A percentile compares a stretch with the other conserved stretches of the same genome.
Evolutionary conservation across 805 yeast species (phyloP).

Genomic region (Candida manassasensis): DNA sequence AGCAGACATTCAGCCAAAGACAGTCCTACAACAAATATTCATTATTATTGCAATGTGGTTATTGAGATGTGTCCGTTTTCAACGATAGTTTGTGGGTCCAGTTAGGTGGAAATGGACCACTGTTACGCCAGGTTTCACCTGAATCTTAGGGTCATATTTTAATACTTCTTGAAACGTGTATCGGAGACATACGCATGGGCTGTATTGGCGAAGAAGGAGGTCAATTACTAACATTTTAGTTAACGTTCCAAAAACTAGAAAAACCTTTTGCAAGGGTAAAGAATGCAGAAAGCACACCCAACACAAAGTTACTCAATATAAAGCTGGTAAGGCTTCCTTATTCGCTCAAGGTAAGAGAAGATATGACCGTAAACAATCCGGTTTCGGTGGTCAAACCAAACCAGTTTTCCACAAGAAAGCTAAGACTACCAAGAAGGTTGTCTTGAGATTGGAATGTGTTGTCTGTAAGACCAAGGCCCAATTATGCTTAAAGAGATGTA

Average conservation of each 20-base stretch:
- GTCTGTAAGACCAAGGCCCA: slow-evolving; percentile 98
- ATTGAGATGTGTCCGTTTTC: no score
- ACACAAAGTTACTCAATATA: slow-evolving; percentile 99
- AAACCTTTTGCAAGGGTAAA: slow-evolving; percentile 99
- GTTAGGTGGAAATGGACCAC: no score
- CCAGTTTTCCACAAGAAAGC: slow-evolving; percentile 99
- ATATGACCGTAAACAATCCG: slow-evolving; percentile 99
- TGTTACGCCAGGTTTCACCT: no score
- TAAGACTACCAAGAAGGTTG: slow-evolving; percentile 99
- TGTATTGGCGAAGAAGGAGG: no score
- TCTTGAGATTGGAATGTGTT: slow-evolving; percentile 98
- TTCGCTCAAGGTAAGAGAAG: slow-evolving; percentile 99
- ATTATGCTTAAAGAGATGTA: slow-evolving; percentile 97
- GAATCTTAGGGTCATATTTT: no score
- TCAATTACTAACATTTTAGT: no score
- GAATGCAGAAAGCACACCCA: slow-evolving; percentile 99
- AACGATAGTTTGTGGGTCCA: no score
- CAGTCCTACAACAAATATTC: no score
- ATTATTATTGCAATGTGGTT: no score
- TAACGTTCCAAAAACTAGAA: slow-evolving; percentile 99
- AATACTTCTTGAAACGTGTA: no score
- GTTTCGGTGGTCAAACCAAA: slow-evolving; percentile 99
- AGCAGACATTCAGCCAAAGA: no score
- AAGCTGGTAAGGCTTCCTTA: slow-evolving; percentile 99
- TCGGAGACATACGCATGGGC: no score